These are phyloP conservation scores for Cordyceps sp. DNA, from an alignment of 2,329 filamentous ascomycete species.

Conservation along the genomic window DNA sequence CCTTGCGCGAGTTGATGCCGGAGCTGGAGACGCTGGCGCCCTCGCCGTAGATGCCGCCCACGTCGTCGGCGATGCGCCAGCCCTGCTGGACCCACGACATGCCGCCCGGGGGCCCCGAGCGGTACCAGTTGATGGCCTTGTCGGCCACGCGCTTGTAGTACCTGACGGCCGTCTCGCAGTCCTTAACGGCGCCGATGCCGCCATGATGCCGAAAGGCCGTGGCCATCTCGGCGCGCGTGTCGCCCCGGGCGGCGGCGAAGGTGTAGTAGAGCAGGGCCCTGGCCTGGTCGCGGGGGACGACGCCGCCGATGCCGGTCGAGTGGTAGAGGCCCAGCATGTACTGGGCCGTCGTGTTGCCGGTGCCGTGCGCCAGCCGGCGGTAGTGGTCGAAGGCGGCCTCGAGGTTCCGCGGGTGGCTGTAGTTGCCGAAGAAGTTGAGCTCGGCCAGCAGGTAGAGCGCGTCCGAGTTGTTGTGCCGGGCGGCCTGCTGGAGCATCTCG, in stretches of 20 bases:
- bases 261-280: slow-evolving; percentile 89
- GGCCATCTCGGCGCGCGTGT: slow-evolving; percentile 84
- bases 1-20: slow-evolving; percentile 62
- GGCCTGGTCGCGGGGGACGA: slow-evolving; percentile 72
- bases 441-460: slow-evolving; percentile 81
- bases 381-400: slow-evolving; percentile 68
- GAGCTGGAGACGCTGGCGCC: slow-evolving; percentile 84
- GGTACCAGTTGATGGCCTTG: slow-evolving; percentile 76
- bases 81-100: slow-evolving; percentile 60
- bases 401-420: slow-evolving; percentile 71
- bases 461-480: slow-evolving; percentile 50
- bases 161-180: slow-evolving; percentile 68
- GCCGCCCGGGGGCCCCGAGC: slow-evolving; percentile 80
- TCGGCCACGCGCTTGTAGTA: slow-evolving; percentile 92
- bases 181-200: slow-evolving; percentile 71
- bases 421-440: slow-evolving; percentile 95
- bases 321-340: slow-evolving; percentile 95
- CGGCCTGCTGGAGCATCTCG: slow-evolving; percentile 33
- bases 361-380: slow-evolving; percentile 52
- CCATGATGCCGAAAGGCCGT: slow-evolving; percentile 72
- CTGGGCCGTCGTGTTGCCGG: slow-evolving; percentile 83
- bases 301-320: slow-evolving; percentile 74
- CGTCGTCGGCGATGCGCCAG: slow-evolving; percentile 76
- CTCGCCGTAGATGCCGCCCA: slow-evolving; percentile 86
- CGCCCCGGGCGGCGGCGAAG: slow-evolving; percentile 71